These are phyloP conservation scores for Pseudocercospora ulei DNA, from an alignment of 2,329 filamentous ascomycete genomes.

Conservation along the genomic window DNA sequence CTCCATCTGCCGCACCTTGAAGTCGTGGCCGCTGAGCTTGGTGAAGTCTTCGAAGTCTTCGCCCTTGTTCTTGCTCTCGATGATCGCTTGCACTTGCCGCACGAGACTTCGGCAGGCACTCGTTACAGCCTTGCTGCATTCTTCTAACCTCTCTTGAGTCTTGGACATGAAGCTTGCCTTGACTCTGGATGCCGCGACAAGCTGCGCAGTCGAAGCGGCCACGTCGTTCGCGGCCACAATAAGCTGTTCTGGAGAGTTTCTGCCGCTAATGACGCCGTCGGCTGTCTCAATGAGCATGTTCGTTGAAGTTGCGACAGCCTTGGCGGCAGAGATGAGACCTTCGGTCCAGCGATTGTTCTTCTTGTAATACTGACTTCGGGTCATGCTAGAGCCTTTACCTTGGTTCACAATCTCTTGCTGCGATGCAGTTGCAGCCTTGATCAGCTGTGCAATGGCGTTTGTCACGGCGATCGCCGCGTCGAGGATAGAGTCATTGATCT, in stretches of 20 bases:
- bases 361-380: conserved; percentile 93
- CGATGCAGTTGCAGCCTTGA: conserved; percentile 84
- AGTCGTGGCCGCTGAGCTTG: conserved; percentile 83
- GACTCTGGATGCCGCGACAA: conserved; percentile 88
- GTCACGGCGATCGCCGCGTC: conserved; percentile 90
- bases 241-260: conserved; percentile 90
- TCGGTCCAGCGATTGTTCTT: conserved; percentile 99
- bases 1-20: conserved; percentile 98
- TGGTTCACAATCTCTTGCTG: conserved; percentile 96
- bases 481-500: conserved; percentile 89
- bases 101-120: conserved; percentile 78
- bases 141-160: conserved; percentile 83
- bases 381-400: conserved; percentile 63
- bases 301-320: conserved; percentile 85
- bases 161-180: conserved; percentile 98
- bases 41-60: conserved; percentile 71
- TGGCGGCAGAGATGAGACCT: conserved; percentile 90
- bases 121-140: conserved; percentile 85
- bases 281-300: conserved; percentile 93
- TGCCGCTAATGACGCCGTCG: conserved; percentile 82
- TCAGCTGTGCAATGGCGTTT: conserved; percentile 82
- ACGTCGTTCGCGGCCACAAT: conserved; percentile 98
- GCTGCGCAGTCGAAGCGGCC: conserved; percentile 87
- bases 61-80: conserved; percentile 66
- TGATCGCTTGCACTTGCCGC: conserved; percentile 87